These are phyloP conservation scores for Pyrenophora graminea DNA, from an alignment of 2,329 filamentous ascomycete species.

Conservation along the genomic window DNA sequence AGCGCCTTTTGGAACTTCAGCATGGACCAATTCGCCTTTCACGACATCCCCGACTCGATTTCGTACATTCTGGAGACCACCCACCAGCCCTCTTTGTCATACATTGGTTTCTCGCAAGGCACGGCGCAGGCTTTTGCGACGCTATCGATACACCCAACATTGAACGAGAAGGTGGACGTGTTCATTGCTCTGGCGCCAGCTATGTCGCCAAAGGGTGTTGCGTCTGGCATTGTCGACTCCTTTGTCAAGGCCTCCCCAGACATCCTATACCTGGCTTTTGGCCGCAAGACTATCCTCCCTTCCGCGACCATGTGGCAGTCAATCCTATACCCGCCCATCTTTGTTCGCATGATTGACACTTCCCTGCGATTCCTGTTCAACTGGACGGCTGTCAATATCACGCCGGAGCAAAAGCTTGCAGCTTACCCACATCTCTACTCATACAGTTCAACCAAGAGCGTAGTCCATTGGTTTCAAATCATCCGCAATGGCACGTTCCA, in stretches of 20 bases:
- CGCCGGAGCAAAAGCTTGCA: conserved; percentile 84
- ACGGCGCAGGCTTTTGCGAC: conserved; percentile 96
- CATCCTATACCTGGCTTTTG: conserved; percentile 90
- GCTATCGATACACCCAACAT: conserved; percentile 84
- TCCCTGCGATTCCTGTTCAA: conserved; percentile 83
- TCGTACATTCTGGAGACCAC: conserved; percentile 87
- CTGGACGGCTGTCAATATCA: conserved; percentile 86
- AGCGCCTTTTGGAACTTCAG: conserved; percentile 94
- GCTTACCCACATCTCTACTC: conserved; percentile 96
- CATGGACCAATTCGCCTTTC: conserved; percentile 96
- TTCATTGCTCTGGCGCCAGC: conserved; percentile 95
- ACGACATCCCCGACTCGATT: conserved; percentile 96
- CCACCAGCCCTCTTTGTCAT: conserved; percentile 80
- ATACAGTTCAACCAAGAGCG: conserved; percentile 93
- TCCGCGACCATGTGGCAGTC: conserved; percentile 98
- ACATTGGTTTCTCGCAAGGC: conserved; percentile 96
- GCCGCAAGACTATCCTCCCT: conserved; percentile 84
- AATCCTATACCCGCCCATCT: conserved; percentile 91
- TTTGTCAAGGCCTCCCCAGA: conserved; percentile 92
- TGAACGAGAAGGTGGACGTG: conserved; percentile 92
- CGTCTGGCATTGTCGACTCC: conserved; percentile 87
- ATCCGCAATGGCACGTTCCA: conserved; percentile 96
- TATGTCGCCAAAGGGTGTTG: conserved; percentile 91
- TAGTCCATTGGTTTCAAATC: conserved; percentile 99
- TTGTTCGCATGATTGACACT: conserved; percentile 83